Base-by-base conservation (phyloP, 345 rosid genomes). In the Corchorus olitorius region DNA sequence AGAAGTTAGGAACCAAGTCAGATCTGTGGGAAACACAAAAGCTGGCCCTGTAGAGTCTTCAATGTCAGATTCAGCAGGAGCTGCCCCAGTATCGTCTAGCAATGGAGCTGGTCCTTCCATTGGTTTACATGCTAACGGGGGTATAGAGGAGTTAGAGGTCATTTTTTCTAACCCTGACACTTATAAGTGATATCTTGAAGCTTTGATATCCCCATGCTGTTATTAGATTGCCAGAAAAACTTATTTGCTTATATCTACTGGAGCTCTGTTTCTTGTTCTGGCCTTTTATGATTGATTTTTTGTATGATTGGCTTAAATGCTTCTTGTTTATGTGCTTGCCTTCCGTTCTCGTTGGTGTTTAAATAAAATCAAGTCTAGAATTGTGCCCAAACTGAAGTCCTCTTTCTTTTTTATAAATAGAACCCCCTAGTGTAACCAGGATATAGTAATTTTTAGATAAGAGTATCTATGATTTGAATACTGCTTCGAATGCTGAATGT, bases 121-220 rank as follows among this genome's bases (percentile, higher is more conserved):
- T 77, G 71, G 81, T 83, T 75, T 77, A 27, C 77, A 52, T 67
- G 52, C 84, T 15, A 75, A 70, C 63, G 84, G 80, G 19, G 73
- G 80, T 75, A 64, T 90, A 53, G 98, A 91, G 83, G 99, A 96
- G 89, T 98, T 93, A 10, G 98, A 96, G 99, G 99, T 96, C 69
- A 72, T 74, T 48, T 74, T 77, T 73, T 49, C 84, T 61, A 19
- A 27, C 75, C 65, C 53, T 56, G 7, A 35, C 65, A 3, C 4
- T 43, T 33, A 33, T 76, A 74, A 58, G 22, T 76, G 56, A 62
- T 46, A 17, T 68, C 13, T 14, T 6, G 35, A 54, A 63, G 37
- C 48, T 62, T 60, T 43, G 15, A 37, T 68, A 50, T 73, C 78
- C 65, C 78, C 65, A 19, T 43, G 34, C 19, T 46, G 15, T 45